These are phyloP conservation scores for Silene vulgaris DNA, from an alignment of 179 eudicot species.

Conservation along the genomic window DNA sequence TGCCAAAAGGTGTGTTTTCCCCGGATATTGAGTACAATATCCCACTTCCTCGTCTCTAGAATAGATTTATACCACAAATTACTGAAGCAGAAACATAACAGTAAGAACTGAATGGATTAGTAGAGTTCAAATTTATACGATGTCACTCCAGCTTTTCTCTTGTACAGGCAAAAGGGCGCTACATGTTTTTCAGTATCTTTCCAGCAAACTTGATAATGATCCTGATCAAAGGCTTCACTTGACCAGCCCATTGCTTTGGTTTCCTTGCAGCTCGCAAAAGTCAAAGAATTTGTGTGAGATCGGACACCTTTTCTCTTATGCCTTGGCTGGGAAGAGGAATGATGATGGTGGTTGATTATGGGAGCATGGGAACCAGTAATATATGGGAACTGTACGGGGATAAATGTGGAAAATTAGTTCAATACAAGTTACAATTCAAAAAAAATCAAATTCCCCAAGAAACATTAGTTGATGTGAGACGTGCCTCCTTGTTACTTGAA, in stretches of 20 bases:
- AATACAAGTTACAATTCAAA: neutral
- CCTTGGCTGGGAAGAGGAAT: slow-evolving; percentile 19
- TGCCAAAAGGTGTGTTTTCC: slow-evolving; percentile 47
- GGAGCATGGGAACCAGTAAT: slow-evolving; percentile 25
- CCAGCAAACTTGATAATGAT: slow-evolving; percentile 74
- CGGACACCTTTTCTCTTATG: slow-evolving; percentile 15
- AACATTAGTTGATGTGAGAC: slow-evolving; percentile 15
- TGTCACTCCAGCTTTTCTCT: slow-evolving; percentile 33
- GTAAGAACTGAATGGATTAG: neutral
- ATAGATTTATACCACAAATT: neutral
- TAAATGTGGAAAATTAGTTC: slow-evolving; percentile 11
- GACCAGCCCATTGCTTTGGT: slow-evolving; percentile 57
- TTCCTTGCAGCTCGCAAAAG: slow-evolving; percentile 54
- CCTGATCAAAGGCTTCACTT: slow-evolving; percentile 35
- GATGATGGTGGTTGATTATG: slow-evolving; percentile 10
- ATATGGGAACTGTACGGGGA: slow-evolving; percentile 48
- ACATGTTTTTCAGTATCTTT: slow-evolving; percentile 31
- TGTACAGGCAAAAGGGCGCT: slow-evolving; percentile 59
- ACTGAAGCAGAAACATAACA: slow-evolving; percentile 2
- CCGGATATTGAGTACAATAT: slow-evolving; percentile 29
- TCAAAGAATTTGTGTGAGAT: slow-evolving; percentile 27
- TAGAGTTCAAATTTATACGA: slow-evolving; percentile 36
- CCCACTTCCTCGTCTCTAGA: slow-evolving; percentile 48
- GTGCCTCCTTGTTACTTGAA: slow-evolving; percentile 75
- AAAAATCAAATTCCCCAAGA: slow-evolving; percentile 1